phyloP scores from a whole-genome alignment of 345 rosid genomes.

The Nephelium lappaceum region DNA sequence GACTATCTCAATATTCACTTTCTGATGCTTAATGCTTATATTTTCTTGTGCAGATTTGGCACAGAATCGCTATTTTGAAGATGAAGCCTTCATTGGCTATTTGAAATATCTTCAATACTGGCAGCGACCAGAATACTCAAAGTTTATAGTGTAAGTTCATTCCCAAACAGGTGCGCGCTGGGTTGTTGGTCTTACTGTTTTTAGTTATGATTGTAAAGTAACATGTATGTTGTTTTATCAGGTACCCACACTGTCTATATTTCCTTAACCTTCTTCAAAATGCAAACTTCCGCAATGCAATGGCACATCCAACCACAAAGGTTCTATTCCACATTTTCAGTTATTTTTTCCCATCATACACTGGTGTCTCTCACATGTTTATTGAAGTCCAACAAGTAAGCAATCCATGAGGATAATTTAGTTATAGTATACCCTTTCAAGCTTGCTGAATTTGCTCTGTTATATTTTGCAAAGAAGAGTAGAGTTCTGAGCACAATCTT shows the following conservation, averaged over 20 bases:
- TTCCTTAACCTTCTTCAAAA: constrained; percentile 97
- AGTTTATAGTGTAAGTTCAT: constrained; percentile 78
- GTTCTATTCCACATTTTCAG: constrained; percentile 35
- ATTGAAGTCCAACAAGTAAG: neutral
- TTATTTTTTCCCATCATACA: neutral
- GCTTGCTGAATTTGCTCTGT: too few relatives aligned
- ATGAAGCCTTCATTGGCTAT: constrained; percentile 95
- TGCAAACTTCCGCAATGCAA: constrained; percentile 85
- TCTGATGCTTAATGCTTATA: constrained; percentile 18
- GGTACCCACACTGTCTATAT: constrained; percentile 93
- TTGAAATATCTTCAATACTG: constrained; percentile 95
- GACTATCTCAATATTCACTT: neutral
- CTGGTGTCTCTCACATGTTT: neutral
- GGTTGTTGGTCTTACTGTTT: neutral
- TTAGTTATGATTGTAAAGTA: neutral
- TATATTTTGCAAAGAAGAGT: too few relatives aligned
- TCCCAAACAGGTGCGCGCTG: neutral
- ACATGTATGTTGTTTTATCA: constrained; percentile 22
- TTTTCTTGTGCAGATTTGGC: constrained; percentile 72
- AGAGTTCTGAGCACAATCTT: too few relatives aligned
- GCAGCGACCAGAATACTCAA: constrained; percentile 88
- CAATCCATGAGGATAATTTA: neutral
- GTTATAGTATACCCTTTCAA: too few relatives aligned
- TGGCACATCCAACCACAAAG: constrained; percentile 98
- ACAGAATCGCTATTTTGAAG: constrained; percentile 97